Evolutionary conservation across 768 basidiomycete species (phyloP).

Genomic region (Podaxis pistillaris): DNA sequence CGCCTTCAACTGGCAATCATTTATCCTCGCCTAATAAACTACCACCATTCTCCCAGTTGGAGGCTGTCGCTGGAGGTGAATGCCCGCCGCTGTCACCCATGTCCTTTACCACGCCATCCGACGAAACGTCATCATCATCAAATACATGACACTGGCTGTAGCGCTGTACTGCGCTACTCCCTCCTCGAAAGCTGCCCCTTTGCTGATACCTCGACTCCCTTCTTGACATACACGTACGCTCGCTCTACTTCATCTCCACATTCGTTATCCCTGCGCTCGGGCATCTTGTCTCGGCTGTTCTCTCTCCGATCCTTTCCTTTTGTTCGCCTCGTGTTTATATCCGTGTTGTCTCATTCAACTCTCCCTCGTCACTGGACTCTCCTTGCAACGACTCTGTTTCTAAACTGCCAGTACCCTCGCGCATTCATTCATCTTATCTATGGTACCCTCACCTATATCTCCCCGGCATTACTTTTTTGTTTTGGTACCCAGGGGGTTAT

Average conservation of each 20-base stretch:
- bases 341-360: slow-evolving; percentile 16
- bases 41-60: slow-evolving; percentile 79
- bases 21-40: slow-evolving; percentile 38
- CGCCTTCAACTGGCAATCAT: slow-evolving; percentile 43
- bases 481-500: slow-evolving; percentile 43
- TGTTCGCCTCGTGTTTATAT: slow-evolving; percentile 18
- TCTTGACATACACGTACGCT: not conserved
- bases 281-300: slow-evolving; percentile 8
- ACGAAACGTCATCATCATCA: slow-evolving; percentile 34
- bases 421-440: slow-evolving; percentile 16
- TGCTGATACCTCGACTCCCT: no score
- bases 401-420: not conserved
- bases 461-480: slow-evolving; percentile 28
- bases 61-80: slow-evolving; percentile 80
- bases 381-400: slow-evolving; percentile 2
- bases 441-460: slow-evolving; percentile 23
- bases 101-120: slow-evolving; percentile 55
- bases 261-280: slow-evolving; percentile 18
- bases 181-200: slow-evolving; percentile 1
- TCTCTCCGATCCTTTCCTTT: slow-evolving; percentile 18
- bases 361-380: slow-evolving; percentile 3
- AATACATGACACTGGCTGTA: slow-evolving; percentile 28
- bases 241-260: slow-evolving; percentile 19
- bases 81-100: slow-evolving; percentile 73
- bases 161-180: slow-evolving; percentile 19